Percentiles rank a stretch among this genome's conserved stretches.
Evolutionary conservation across 345 rosid genomes (phyloP).

Genomic region (Eucalyptus polybractea): DNA sequence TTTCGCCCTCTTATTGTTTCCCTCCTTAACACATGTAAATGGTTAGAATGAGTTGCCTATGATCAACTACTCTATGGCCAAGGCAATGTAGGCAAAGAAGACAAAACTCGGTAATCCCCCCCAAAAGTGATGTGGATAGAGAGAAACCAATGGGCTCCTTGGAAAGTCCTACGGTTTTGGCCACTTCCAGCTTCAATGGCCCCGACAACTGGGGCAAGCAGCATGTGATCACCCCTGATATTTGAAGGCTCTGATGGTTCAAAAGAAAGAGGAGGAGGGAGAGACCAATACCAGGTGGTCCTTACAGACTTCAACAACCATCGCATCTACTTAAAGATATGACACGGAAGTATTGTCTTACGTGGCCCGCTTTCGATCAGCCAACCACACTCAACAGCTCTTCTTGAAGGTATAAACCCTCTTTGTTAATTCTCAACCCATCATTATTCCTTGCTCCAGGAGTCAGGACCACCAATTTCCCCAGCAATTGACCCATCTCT

Average conservation of each 20-base stretch:
- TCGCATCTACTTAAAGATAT: neutral
- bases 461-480: neutral
- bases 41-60: neutral
- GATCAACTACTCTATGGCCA: neutral
- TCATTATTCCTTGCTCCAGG: neutral
- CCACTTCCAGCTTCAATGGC: neutral
- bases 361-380: neutral
- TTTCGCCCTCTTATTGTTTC: neutral
- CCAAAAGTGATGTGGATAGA: neutral
- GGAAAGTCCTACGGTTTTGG: neutral
- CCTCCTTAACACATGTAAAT: neutral
- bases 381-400: neutral
- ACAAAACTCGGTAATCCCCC: neutral
- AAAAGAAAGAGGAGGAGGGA: neutral
- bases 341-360: neutral
- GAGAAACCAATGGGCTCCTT: neutral
- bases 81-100: neutral
- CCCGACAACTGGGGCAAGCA: neutral
- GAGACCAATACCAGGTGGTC: neutral
- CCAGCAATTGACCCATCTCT: neutral
- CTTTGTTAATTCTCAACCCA: neutral
- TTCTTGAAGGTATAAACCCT: neutral
- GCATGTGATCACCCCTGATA: neutral
- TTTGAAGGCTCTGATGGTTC: neutral
- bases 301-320: neutral